Base-by-base conservation (phyloP, 192 early-diverging fungal genomes). In the Umbelopsis ramanniana region DNA sequence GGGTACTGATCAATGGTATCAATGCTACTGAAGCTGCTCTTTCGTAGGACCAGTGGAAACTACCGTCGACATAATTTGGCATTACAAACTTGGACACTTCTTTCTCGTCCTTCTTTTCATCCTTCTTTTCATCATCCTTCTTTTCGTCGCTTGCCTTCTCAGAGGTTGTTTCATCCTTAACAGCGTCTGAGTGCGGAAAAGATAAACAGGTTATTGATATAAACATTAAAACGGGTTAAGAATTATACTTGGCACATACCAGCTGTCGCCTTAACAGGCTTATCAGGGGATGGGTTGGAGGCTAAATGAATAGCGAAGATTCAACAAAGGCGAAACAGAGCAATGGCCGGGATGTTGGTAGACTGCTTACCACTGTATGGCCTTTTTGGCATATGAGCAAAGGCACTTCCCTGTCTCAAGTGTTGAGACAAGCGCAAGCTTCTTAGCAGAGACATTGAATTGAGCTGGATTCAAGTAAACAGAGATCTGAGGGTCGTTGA, bases 1-100 rank as follows among this genome's bases (percentile, higher is more conserved):
- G 92, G 19, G 89, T 89, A 21, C 79, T 88, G 22, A 96, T 76
- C 15, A 97, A 74, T 8, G 95, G 95, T 38, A 94, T 76, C 68
- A 92, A 77, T 10, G 89, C 85, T 14, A 94, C 35, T 22, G 93
- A 87, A 33, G 96, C 76, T 5, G 87, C 87, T 24, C 97, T 93
- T 81, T 99, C 97, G 77, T 93, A 89, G 85, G 92, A 91, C 97
- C 97, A 98, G 86, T 98, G 97, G 82, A 94, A 94, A 24, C 93
- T 91, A 17, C 97, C 97, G 77, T 92, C 85, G 52, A 89, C 80
- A 70, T 85, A 83, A 82, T 87, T 83, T 10, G 81, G 72, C 21
- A 73, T 21, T 33, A 63, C 57, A 29, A 19, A 63, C 17, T 63
- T 63, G 23, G 57, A 35, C 48, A 50, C 48, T 63, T 14, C 33